Evolutionary conservation across 2,329 filamentous ascomycete species (phyloP), one percentile per base, ranked within the genome.

Genomic region (Orbilia quercus): DNA sequence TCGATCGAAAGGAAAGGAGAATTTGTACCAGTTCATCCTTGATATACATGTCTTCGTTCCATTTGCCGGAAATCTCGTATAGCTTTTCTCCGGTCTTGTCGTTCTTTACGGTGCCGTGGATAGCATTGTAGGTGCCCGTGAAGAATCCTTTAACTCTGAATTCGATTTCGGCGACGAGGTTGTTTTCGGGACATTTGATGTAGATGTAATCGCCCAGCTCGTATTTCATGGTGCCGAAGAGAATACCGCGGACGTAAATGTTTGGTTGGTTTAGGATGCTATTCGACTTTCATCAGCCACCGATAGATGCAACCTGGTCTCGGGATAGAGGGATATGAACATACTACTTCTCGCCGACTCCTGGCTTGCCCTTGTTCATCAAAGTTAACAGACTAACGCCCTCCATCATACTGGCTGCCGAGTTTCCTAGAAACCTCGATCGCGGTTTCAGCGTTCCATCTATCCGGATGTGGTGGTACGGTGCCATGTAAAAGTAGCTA

Each of bases 181-280:
- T 89, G 16, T 92, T 86, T 80, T 98, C 94, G 0, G 94, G 92
- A 80, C 95, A 98, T 76, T 89, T 87, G 18, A 99, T 91, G 78
- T 92, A 91, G 80, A 93, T 96, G 82, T 96, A 93, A 80, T 98
- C 94, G 75, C 94, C 95, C 6, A 99, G 87, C 83, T 99, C 95
- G 81, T 98, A 99, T 81, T 97, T 98, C 95, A 99, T 98, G 81
- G 97, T 98, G 51, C 95, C 95, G 79, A 99, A 97, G 7, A 99
- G 84, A 72, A 99, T 98, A 36, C 95, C 94, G 75, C 95, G 88
- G 20, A 94, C 95, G 81, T 99, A 99, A 92, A 99, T 99, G 83
- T 99, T 99, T 16, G 95, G 95, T 79, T 99, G 95, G 2, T 95
- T 98, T 58, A 98, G 82, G 79, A 96, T 91, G 14, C 60, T 28